These are phyloP conservation scores for Botryotinia globosa DNA, from an alignment of 2,329 filamentous ascomycete species.

Conservation along the genomic window DNA sequence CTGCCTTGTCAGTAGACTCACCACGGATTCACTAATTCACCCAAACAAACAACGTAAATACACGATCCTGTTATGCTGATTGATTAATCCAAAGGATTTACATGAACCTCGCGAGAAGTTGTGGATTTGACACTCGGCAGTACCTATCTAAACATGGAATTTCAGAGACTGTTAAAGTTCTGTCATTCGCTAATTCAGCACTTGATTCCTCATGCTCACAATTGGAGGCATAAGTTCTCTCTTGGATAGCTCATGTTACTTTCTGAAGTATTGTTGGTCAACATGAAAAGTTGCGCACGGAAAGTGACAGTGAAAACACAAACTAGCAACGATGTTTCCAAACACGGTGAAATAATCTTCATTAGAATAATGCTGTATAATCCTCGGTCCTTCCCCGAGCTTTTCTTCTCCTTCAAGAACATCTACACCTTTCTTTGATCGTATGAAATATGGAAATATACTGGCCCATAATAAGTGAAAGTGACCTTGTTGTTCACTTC, in stretches of 20 bases:
- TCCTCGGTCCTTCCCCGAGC: neutral
- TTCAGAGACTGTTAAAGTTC: neutral
- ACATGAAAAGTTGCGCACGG: neutral
- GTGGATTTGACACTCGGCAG: neutral
- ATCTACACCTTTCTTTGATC: neutral
- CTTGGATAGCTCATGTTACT: neutral
- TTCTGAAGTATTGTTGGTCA: neutral
- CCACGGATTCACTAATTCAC: neutral
- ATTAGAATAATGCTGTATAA: neutral
- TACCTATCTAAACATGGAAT: neutral
- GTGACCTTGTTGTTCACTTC: neutral
- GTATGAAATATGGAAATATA: neutral
- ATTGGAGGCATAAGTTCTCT: neutral
- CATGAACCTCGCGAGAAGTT: rapidly evolving
- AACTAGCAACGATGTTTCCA: neutral
- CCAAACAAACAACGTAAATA: neutral
- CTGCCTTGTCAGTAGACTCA: neutral
- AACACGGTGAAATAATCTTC: neutral
- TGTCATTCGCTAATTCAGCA: neutral
- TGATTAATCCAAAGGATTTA: rapidly evolving
- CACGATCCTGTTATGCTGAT: neutral
- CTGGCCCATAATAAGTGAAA: neutral
- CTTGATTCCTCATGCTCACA: neutral
- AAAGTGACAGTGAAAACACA: neutral
- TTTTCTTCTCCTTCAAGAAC: neutral